phyloP scores from a whole-genome alignment of 257 asterid species.

The Solanum dulcamara region DNA sequence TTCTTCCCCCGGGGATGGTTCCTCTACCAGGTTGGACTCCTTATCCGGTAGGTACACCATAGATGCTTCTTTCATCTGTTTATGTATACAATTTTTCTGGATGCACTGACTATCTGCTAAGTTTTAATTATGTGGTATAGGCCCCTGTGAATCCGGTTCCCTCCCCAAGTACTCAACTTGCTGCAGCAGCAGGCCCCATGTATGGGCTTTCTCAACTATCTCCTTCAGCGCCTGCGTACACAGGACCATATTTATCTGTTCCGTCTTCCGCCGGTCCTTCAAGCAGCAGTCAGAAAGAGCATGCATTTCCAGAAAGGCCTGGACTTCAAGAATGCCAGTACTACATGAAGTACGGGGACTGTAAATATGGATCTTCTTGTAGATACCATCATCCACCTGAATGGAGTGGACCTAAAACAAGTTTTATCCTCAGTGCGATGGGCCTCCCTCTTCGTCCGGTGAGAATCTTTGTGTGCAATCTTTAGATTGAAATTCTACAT shows the following conservation, averaged over 20 bases:
- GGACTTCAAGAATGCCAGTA: constrained; percentile 81
- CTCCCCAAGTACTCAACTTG: constrained; percentile 47
- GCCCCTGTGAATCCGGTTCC: constrained; percentile 53
- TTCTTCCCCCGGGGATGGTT: constrained; percentile 72
- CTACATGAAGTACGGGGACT: constrained; percentile 76
- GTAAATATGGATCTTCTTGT: constrained; percentile 84
- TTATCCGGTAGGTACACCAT: constrained; percentile 44
- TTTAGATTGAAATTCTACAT: background rate
- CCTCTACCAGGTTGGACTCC: constrained; percentile 82
- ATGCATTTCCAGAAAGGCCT: constrained; percentile 69
- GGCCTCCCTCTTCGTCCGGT: constrained; percentile 94
- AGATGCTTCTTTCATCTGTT: constrained; percentile 4
- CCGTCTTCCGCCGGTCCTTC: constrained; percentile 57
- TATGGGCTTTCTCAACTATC: constrained; percentile 63
- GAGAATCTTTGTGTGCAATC: constrained; percentile 7
- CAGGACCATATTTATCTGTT: constrained; percentile 59
- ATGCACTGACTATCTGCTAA: background rate
- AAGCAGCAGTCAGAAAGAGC: constrained; percentile 52
- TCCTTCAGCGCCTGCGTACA: constrained; percentile 67
- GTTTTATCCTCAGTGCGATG: constrained; percentile 57
- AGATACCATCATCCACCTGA: constrained; percentile 89
- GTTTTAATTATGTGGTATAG: constrained; percentile 24
- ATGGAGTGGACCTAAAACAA: constrained; percentile 39
- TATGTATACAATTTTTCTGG: background rate
- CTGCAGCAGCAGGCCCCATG: constrained; percentile 43